Evolutionary conservation across 169 alveolate genomes (phyloP).

Genomic region (Cardiosporidium cionae): DNA sequence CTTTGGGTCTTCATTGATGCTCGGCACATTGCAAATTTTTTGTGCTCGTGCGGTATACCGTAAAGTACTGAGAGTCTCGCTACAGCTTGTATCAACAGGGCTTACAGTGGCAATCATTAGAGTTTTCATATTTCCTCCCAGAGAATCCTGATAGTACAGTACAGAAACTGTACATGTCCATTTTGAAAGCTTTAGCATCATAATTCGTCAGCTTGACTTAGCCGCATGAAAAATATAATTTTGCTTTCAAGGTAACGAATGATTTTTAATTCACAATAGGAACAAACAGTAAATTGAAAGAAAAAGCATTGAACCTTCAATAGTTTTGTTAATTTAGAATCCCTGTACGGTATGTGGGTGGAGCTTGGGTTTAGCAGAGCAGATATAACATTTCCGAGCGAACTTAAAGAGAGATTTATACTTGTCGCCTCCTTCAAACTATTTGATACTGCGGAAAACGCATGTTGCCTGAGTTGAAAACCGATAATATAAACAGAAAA

Average conservation of each 20-base stretch:
- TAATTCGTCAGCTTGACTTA: not conserved
- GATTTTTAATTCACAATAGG: not conserved
- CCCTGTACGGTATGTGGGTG: constrained; percentile 83
- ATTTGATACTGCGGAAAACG: too few species aligned
- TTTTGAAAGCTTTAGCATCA: not conserved
- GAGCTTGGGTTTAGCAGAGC: constrained; percentile 77
- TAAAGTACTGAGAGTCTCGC: constrained; percentile 82
- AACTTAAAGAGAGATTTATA: constrained; percentile 83
- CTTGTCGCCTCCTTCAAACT: constrained; percentile 80
- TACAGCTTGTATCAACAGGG: constrained; percentile 84
- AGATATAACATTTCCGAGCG: constrained; percentile 82
- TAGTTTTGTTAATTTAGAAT: constrained; percentile 80
- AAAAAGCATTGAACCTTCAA: constrained; percentile 41
- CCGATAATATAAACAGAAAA: too few species aligned
- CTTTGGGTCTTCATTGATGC: constrained; percentile 82
- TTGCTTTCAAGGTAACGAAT: not conserved
- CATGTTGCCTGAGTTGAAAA: too few species aligned
- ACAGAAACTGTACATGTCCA: not conserved
- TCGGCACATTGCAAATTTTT: constrained; percentile 75
- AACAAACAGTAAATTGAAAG: not conserved
- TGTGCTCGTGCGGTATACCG: constrained; percentile 81
- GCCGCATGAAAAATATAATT: not conserved
- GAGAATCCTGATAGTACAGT: constrained; percentile 53
- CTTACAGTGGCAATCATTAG: constrained; percentile 83
- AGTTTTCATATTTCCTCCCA: constrained; percentile 85